A percentile compares a stretch with the other conserved stretches of the same genome.
These are phyloP conservation scores for Pseudoperonospora humuli DNA, from an alignment of 352 stramenopile species.

Conservation along the genomic window DNA sequence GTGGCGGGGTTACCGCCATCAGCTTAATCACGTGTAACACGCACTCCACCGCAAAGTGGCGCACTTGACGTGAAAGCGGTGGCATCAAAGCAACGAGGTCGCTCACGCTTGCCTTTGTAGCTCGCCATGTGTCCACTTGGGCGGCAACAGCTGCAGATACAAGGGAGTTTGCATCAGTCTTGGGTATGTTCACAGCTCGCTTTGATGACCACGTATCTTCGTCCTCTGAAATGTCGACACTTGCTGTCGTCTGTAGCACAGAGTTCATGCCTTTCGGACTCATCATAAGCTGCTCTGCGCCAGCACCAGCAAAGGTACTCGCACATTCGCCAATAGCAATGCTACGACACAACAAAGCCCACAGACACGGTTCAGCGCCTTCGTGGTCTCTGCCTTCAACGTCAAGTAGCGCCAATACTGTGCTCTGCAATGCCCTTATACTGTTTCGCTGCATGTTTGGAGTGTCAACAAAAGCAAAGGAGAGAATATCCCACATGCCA, in stretches of 20 bases:
- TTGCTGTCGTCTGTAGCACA: constrained; percentile 8
- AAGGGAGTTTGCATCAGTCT: constrained; percentile 23
- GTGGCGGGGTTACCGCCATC: constrained; percentile 21
- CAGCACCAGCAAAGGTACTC: constrained; percentile 21
- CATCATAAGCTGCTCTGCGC: constrained; percentile 51
- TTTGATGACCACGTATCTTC: constrained; percentile 16
- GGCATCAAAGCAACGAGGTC: constrained; percentile 54
- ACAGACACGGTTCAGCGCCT: constrained; percentile 47
- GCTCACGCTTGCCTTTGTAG: constrained; percentile 59
- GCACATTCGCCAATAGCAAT: constrained; percentile 70
- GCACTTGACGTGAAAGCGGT: constrained; percentile 63
- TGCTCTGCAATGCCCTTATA: constrained; percentile 40
- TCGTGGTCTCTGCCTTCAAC: constrained; percentile 47
- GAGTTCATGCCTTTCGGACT: constrained; percentile 50
- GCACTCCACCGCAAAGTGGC: constrained; percentile 69
- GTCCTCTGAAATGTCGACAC: constrained; percentile 9
- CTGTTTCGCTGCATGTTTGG: constrained; percentile 25
- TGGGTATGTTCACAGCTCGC: constrained; percentile 13
- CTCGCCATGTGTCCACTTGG: constrained; percentile 64
- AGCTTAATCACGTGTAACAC: constrained; percentile 71
- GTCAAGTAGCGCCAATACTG: constrained; percentile 57
- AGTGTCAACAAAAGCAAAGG: constrained; percentile 27
- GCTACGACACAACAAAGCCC: constrained; percentile 70
- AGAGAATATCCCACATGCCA: constrained; percentile 60
- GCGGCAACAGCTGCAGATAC: constrained; percentile 31